Base-by-base conservation (phyloP, 2,329 filamentous ascomycete genomes). In the Aspergillus amoenus region DNA sequence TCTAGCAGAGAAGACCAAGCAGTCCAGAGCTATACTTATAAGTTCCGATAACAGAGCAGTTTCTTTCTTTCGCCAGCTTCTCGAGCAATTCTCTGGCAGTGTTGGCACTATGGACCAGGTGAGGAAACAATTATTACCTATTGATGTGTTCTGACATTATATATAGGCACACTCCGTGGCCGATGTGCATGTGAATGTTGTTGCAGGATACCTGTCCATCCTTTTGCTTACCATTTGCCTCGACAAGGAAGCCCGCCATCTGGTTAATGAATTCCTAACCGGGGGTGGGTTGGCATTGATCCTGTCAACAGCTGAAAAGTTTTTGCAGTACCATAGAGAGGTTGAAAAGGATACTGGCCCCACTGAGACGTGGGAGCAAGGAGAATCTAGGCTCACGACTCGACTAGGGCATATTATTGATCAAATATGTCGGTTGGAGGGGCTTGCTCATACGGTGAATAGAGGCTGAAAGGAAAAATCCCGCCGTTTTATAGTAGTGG, bases 151-250 rank as follows among this genome's bases (percentile, higher is more conserved):
- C 55, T 64, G 60, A 41, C 34, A 59, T 32, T 13, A 15, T 48
- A 5, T 54, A 5, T 54, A 83, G 80, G 82, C 81, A 55, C 73
- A 80, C 60, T 82, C 81, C 5, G 75, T 83, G 57, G 75, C 91
- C 67, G 90, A 93, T 69, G 88, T 87, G 24, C 87, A 89, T 58
- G 82, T 89, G 50, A 91, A 93, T 64, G 91, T 97, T 27, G 88
- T 89, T 1, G 86, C 93, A 70, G 93, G 91, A 15, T 97, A 96
- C 70, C 80, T 97, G 22, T 87, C 91, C 0, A 87, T 97, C 13
- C 79, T 96, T 5, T 81, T 97, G 2, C 91, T 91, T 17, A 94
- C 92, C 63, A 77, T 97, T 22, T 92, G 87, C 64, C 79, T 94
- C 27, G 78, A 83, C 52, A 59, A 69, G 8, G 68, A 70, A 2